Base-by-base conservation (phyloP, 2,329 filamentous ascomycete genomes). In the Botrytis medusae region DNA sequence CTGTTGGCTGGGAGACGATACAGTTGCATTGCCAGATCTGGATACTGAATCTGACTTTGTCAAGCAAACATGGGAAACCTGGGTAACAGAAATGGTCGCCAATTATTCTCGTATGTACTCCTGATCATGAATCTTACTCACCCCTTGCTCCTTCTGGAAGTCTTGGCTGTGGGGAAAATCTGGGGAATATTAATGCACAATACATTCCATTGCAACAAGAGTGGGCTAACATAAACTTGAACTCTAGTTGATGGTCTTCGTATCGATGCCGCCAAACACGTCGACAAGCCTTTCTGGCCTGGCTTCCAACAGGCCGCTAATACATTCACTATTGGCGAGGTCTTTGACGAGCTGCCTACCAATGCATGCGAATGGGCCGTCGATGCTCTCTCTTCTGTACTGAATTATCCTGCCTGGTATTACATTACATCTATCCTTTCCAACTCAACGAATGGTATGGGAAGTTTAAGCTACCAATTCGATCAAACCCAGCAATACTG, bases 281-380 rank as follows among this genome's bases (percentile, higher is more conserved):
- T 86, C 46, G 79, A 83, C 48, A 82, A 81, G 74, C 83, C 83
- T 29, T 91, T 90, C 80, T 90, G 88, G 84, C 81, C 87, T 0
- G 80, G 76, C 0, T 91, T 90, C 75, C 82, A 85, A 42, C 74
- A 81, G 4, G 86, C 87, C 0, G 84, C 88, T 0, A 88, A 87
- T 7, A 86, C 89, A 4, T 91, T 88, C 79, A 84, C 84, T 7
- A 83, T 90, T 20, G 89, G 89, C 6, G 89, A 91, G 77, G 88
- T 91, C 4, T 86, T 85, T 63, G 82, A 88, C 44, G 87, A 87
- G 46, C 82, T 86, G 74, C 83, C 86, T 0, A 75, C 79, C 84
- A 90, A 83, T 83, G 84, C 42, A 46, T 77, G 76, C 51, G 54
- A 64, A 22, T 77, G 73, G 71, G 59, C 67, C 8, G 59, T 46